Evolutionary conservation across 2,329 filamentous ascomycete genomes (phyloP).

Genomic region (Colletotrichum sp.): DNA sequence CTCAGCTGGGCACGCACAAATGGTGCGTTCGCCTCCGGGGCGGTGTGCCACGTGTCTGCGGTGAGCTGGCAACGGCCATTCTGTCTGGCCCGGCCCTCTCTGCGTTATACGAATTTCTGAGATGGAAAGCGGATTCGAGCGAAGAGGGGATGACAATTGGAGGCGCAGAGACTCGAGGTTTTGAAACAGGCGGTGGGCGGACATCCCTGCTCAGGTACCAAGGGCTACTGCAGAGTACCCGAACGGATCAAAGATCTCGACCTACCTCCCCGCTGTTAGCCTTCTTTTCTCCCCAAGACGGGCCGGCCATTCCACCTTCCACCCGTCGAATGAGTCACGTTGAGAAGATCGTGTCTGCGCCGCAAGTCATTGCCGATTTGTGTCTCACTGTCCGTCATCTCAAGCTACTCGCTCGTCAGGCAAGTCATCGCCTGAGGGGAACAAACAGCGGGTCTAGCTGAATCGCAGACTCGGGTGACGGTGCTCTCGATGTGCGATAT

Average conservation of each 20-base stretch:
- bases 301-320: not conserved
- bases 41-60: constrained; percentile 4
- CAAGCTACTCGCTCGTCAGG: not conserved
- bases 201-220: not conserved
- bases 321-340: not conserved
- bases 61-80: not conserved
- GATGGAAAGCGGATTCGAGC: not conserved
- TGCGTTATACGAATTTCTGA: not conserved
- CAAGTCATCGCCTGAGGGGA: not conserved
- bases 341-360: not conserved
- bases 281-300: not conserved
- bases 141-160: not conserved
- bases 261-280: not conserved
- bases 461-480: not conserved
- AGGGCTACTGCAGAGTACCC: not conserved
- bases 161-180: not conserved
- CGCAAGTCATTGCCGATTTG: not conserved
- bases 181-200: not conserved
- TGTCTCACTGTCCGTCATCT: not conserved
- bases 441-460: not conserved
- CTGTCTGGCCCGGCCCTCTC: not conserved
- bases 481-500: not conserved
- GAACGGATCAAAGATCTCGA: not conserved
- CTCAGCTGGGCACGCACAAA: not conserved
- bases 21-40: not conserved